Base-by-base conservation (phyloP, 2,329 filamentous ascomycete species). In the Rhynchosporium graminicola region DNA sequence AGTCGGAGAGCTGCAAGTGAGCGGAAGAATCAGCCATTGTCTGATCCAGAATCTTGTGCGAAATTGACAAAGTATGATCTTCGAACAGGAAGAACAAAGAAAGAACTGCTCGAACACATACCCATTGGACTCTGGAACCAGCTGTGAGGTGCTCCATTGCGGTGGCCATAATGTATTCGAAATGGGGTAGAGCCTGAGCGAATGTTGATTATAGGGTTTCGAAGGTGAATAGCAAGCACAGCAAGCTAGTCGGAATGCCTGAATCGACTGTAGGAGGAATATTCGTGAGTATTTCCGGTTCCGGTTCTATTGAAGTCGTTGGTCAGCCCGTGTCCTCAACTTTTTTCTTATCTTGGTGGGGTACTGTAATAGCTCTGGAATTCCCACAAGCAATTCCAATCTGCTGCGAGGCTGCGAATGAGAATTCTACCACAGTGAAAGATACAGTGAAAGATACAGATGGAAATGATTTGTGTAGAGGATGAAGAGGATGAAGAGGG, bases 141-240 rank as follows among this genome's bases (percentile, higher is more conserved):
- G 90, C 87, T 76, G 86, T 85, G 76, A 97, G 87, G 80, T 97
- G 92, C 78, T 96, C 91, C 76, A 95, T 85, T 77, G 92, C 89
- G 75, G 87, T 89, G 62, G 80, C 79, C 73, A 75, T 75, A 63
- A 40, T 71, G 67, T 61, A 60, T 43, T 57, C 51, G 20, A 43
- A 45, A 31, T 36, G 42, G 40, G 48, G 29, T 55, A 29, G 31
- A 38, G 57, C 38, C 29, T 28, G 43, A 60, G 48, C 46, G 33
- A 54, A 42, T n/a, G 33, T 28, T 48, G 6, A 33, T n/a, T 54
- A 60, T 36, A 33, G 28, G 36, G 26, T 33, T 42, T 36, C 20
- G 33, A 43, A 42, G 43, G 46, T 54, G 38, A 40, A 54, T 33
- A 43, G 50, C 48, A 13, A 57, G n/a, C n/a, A n/a, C 26, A 36